Base-by-base conservation (phyloP, 352 stramenopile species). In the Pythium volutum region DNA sequence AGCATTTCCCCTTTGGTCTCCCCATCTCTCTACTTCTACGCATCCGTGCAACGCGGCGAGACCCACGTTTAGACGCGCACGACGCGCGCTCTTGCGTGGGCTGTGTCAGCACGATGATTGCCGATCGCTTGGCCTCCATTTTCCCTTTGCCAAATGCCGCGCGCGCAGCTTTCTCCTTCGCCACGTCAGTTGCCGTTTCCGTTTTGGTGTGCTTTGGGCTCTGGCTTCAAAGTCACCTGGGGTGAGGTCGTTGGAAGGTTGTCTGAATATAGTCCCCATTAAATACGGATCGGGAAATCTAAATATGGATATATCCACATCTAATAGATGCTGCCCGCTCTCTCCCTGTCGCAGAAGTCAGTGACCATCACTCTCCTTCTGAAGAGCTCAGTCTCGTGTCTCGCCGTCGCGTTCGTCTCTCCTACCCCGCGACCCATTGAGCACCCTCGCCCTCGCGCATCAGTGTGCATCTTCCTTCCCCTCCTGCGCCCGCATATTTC, bases 41-140 rank as follows among this genome's bases (percentile, higher is more conserved):
- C 6, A 2, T 14, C 26, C 2, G 39, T 34, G 33, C 26, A 2
- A 10, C 3, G 29, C 29, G 14, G 42, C 14, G 39, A 55, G 27
- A 66, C 59, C 11, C 36, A 68, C 61, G 16, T 29, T 36, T 31
- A 9, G 53, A 62, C 27, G 29, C 45, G 11, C 50, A 46, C 23
- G 27, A 53, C 6, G 23, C 45, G 33, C 29, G 41, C 33, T 56
- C 60, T 20, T 41, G 11, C 3, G 22, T n/a, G 2, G 49, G 38
- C 5, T 41, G 1, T 50, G 29, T 15, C 22, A 34, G 26, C 2
- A 14, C 20, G 25, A 34, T 50, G 3, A 47, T 18, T 3, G 49
- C 20, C 36, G 58, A 65, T 27, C 38, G 58, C 58, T 53, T 33
- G 7, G 58, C 20, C 39, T 64, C 47, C 46, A 64, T 64, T 20